Evolutionary conservation across 2,329 filamentous ascomycete genomes (phyloP).

Genomic region (Ceratocystiopsis brevicomis): DNA sequence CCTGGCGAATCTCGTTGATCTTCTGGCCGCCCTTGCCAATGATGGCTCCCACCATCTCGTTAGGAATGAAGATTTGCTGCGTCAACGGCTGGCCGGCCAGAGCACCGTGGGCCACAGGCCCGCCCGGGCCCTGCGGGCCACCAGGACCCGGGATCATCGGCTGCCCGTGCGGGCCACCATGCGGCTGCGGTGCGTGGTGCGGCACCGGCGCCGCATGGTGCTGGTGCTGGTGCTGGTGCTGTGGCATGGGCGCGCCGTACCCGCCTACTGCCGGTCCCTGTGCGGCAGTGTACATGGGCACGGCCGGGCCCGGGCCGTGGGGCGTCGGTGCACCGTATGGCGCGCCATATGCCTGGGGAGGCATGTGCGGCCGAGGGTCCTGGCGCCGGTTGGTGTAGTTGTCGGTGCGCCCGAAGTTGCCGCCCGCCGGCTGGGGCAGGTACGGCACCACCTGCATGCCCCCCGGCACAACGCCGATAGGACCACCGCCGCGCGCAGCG

Average conservation of each 20-base stretch:
- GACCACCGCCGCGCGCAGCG: constrained; percentile 81
- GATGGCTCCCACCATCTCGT: constrained; percentile 98
- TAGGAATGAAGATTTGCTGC: constrained; percentile 97
- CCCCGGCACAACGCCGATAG: constrained; percentile 81
- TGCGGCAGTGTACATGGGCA: constrained; percentile 45
- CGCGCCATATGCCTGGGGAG: constrained; percentile 58
- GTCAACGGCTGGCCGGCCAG: constrained; percentile 64
- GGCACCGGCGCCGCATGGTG: constrained; percentile 40
- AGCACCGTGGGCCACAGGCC: constrained; percentile 41
- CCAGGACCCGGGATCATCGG: constrained; percentile 38
- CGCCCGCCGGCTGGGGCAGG: constrained; percentile 77
- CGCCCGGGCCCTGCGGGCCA: constrained; percentile 19
- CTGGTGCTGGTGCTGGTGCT: constrained; percentile 60
- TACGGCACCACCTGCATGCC: constrained; percentile 99
- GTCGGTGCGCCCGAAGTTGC: constrained; percentile 81
- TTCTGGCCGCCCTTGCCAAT: constrained; percentile 97
- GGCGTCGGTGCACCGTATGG: constrained; percentile 49
- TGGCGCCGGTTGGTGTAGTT: constrained; percentile 56
- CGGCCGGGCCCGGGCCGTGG: constrained; percentile 40
- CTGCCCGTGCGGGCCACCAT: constrained; percentile 53
- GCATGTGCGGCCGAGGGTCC: constrained; percentile 52
- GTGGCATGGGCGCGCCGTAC: constrained; percentile 52
- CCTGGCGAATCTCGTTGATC: constrained; percentile 96
- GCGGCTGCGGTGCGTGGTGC: constrained; percentile 33
- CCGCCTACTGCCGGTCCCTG: constrained; percentile 46